phyloP scores from a whole-genome alignment of 768 basidiomycete species.

The Harrya chromipes region DNA sequence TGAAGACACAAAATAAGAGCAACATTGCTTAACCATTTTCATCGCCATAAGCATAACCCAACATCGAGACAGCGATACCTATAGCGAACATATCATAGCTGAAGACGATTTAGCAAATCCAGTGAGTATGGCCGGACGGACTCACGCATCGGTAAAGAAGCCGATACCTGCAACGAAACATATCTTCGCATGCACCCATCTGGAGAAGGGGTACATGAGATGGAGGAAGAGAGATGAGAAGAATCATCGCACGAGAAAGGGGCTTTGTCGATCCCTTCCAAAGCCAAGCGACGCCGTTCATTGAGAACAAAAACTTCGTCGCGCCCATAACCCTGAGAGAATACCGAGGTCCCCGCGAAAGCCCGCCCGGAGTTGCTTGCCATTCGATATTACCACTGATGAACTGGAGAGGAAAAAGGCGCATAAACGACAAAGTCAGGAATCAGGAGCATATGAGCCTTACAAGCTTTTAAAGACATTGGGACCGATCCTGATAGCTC shows the following conservation, averaged over 20 bases:
- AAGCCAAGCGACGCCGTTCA: constrained; percentile 69
- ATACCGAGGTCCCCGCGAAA: not conserved
- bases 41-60: constrained; percentile 74
- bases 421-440: constrained; percentile 1
- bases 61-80: constrained; percentile 78
- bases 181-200: constrained; percentile 82
- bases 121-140: constrained; percentile 4
- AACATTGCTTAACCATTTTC: constrained; percentile 11
- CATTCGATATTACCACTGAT: constrained; percentile 13
- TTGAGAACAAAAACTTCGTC: constrained; percentile 41
- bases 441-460: constrained; percentile 2
- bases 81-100: constrained; percentile 85
- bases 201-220: constrained; percentile 23
- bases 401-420: not conserved
- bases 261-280: constrained; percentile 84
- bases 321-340: not conserved
- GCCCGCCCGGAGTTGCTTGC: not conserved
- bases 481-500: constrained; percentile 4
- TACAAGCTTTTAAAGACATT: constrained; percentile 11
- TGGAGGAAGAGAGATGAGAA: not conserved
- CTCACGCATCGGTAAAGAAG: constrained; percentile 84
- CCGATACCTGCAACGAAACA: constrained; percentile 69
- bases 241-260: constrained; percentile 61
- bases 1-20: not conserved
- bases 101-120: constrained; percentile 1